Evolutionary conservation across 768 basidiomycete species (phyloP), one percentile per base, ranked within the genome.

Genomic region (Panellus pusillus): DNA sequence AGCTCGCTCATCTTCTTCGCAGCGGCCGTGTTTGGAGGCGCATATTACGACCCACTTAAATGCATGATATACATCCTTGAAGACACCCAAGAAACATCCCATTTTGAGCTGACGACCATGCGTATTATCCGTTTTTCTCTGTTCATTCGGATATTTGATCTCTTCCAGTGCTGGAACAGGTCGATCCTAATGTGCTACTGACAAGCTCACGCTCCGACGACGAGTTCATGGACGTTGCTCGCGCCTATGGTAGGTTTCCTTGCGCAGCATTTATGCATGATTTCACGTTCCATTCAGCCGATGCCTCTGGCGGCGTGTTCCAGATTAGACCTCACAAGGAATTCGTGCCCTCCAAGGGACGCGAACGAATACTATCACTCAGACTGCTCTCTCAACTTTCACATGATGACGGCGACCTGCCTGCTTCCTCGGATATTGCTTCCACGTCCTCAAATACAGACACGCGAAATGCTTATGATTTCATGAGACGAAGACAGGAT

Each of bases 141-240:
- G 44, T 45, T 41, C 37, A 49, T 37, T 35, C 38, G 5, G 20
- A 32, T 53, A 39, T 54, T 20, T 14, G 49, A 19, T 29, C 62
- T 29, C 17, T 8, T 19, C 52, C 60, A 97, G 96, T 97, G 17
- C 66, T 98, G 24, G 92, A 95, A 61, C 95, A 98, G 67, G 77
- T 82, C 13, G 73, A 76, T 27, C 91, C 96, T 11, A 78, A 84
- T 47, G 65, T 87, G 20, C 77, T 92, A 35, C 66, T 98, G 37
- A 87, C 89, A 14, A 91, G 89, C 68, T 87, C 89, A n/a, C 85
- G 80, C 60, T 82, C 91, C 0, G 93, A 95, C 46, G 86, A 92
- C 37, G 74, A 73, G n/a, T 89, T 87, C 59, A 84, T 93, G 52
- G 81, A 89, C 47, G 65, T 79, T 17, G 72, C 89, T 46, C 80